phyloP scores from a whole-genome alignment of 2,329 filamentous ascomycete species.

The Incumbomyces delicatus region DNA sequence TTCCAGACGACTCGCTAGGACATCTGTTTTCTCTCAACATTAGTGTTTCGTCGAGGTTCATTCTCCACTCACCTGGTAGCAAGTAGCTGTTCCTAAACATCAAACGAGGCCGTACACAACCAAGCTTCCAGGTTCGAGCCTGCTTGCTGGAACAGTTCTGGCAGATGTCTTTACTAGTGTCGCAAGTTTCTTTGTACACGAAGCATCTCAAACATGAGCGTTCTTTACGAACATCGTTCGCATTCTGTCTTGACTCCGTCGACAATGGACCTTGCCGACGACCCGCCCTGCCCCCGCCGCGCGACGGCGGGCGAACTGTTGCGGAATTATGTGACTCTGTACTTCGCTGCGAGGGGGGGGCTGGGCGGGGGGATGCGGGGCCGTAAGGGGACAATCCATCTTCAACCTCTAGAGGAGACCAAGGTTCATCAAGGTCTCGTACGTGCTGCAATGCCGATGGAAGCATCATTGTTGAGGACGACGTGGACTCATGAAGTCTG shows the following conservation, averaged over 20 bases:
- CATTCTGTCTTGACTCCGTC: slow-evolving; percentile 5
- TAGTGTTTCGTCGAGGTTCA: background rate
- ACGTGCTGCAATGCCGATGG: slow-evolving; percentile 5
- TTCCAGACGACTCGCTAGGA: slow-evolving; percentile 6
- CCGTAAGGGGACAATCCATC: background rate
- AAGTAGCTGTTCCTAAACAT: slow-evolving; percentile 3
- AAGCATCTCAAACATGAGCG: slow-evolving; percentile 6
- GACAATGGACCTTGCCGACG: slow-evolving; percentile 66
- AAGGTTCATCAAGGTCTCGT: slow-evolving; percentile 5
- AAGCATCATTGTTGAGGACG: slow-evolving; percentile 6
- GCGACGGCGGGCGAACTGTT: slow-evolving; percentile 32
- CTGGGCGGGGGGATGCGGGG: background rate
- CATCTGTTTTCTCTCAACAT: slow-evolving; percentile 2
- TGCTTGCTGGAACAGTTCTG: slow-evolving; percentile 7
- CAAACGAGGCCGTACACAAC: slow-evolving; percentile 6
- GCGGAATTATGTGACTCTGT: background rate
- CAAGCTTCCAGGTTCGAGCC: slow-evolving; percentile 7
- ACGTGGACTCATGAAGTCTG: slow-evolving; percentile 1
- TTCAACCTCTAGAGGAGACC: slow-evolving; percentile 5
- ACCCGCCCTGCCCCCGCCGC: slow-evolving; percentile 78
- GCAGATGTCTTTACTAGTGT: slow-evolving; percentile 6
- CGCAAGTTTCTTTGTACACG: slow-evolving; percentile 6
- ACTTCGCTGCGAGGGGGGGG: background rate
- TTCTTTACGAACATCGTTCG: slow-evolving; percentile 8
- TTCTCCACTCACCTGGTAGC: slow-evolving; percentile 2